Base-by-base conservation (phyloP, 192 early-diverging fungal genomes). In the Dissophora globulifera region DNA sequence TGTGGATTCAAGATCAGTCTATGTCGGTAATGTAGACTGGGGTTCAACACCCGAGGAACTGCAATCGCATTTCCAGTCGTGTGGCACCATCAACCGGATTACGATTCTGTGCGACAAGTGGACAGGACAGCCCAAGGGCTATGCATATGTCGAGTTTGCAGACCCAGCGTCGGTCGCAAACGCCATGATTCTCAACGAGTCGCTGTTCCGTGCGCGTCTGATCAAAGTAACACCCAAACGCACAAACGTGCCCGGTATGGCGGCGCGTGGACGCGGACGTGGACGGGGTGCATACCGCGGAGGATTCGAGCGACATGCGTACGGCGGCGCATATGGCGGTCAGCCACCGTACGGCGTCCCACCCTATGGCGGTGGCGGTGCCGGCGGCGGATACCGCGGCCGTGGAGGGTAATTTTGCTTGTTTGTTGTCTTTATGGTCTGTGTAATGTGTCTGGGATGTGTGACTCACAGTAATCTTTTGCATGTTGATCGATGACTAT, bases 11-110 rank as follows among this genome's bases (percentile, higher is more conserved):
- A 83, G 96, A 64, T 98, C 96, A 27, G 90, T 97, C 50, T 97
- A 97, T 78, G 92, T 99, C 41, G 95, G 95, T 40, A 97, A 95
- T 81, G 95, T 99, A 20, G 97, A 99, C 79, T 99, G 98, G 83
- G 84, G 81, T 41, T 84, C 94, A 25, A 95, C 95, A 52, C 96
- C 97, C 17, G 96, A 98, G 66, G 94, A 98, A 62, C 84, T 99
- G 31, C 96, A 98, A 78, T 87, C 89, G 26, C 95, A 96, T 68
- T 99, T 99, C 67, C 91, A 95, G 81, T 86, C 93, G 8, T 96
- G 95, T 75, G 97, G 97, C n/a, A 91, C 91, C 26, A 96, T 99
- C 76, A 99, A 97, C 78, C 88, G 97, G 25, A 93, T 99, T 22
- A 99, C 97, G 11, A 99, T 99, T 64, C 79, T 96, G 40, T 95